Percentiles rank a stretch among this genome's conserved stretches.
phyloP scores from a whole-genome alignment of 139 green algal species.

The Chlorella sp. region DNA sequence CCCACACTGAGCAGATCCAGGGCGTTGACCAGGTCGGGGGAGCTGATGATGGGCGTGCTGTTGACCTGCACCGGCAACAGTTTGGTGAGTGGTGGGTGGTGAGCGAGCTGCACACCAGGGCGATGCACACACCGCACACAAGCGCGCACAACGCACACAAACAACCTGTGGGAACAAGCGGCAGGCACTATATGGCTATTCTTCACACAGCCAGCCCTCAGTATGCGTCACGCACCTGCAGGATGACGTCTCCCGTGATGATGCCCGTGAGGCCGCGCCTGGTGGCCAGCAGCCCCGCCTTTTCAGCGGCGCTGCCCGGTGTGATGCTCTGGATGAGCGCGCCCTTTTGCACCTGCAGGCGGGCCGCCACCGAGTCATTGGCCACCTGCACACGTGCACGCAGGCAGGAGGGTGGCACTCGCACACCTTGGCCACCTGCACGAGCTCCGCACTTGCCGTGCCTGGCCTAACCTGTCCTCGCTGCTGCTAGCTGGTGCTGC shows the following conservation, averaged over 20 bases:
- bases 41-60: not conserved
- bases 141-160: too few relatives aligned
- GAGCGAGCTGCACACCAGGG: too few relatives aligned
- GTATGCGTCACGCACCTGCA: conserved; percentile 1
- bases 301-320: conserved; percentile 8
- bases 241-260: conserved; percentile 14
- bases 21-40: not conserved
- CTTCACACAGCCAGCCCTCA: too few relatives aligned
- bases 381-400: conserved; percentile 33
- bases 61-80: not conserved
- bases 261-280: conserved; percentile 29
- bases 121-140: too few relatives aligned
- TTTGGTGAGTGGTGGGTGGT: not conserved
- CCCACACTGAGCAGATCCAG: not conserved
- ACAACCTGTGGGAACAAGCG: too few relatives aligned
- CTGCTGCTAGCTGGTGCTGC: too few relatives aligned
- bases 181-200: too few relatives aligned
- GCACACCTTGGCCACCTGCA: too few relatives aligned
- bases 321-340: conserved; percentile 21
- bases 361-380: conserved; percentile 14
- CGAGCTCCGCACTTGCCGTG: too few relatives aligned
- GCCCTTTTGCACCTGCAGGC: conserved; percentile 23
- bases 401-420: too few relatives aligned
- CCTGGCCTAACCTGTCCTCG: too few relatives aligned
- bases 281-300: conserved; percentile 33